Evolutionary conservation across 148 eudicot species (phyloP), one percentile per base, ranked within the genome.

Genomic region (Suaeda aralocaspica): DNA sequence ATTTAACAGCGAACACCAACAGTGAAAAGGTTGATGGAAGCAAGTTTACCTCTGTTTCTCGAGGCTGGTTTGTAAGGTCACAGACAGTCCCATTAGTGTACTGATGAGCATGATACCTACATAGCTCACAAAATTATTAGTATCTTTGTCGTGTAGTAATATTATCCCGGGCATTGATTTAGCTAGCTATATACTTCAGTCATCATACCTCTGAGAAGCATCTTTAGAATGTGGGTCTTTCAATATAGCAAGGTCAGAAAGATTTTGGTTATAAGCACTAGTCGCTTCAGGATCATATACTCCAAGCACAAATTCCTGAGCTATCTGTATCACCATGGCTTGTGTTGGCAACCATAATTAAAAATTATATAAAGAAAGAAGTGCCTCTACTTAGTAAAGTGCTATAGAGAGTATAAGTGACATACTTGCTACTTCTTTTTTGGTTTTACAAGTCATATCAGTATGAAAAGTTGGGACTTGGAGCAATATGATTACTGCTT

Each of bases 171-270:
- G 55, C 28, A 48, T 53, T 34, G 15, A 57, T 10, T 18, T n/a
- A 58, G 51, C 13, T 59, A 22, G 51, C 13, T 59, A 22, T 59
- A 24, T 24, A 22, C 22, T 59, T 44, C 19, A 28, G 51, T 59
- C 21, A 30, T 50, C 67, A 70, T 84, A 88, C 96, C 95, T 88
- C 78, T 84, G 95, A 67, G 96, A 90, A 60, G 96, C 95, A 82
- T 90, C 95, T 82, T 86, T 90, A 13, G 98, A 87, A 68, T 91
- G 96, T 66, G 96, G 95, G 83, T 90, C 92, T 81, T 93, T 93
- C 73, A 90, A 71, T 66, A 77, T 82, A 66, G 98, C 90, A 65
- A 84, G 69, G 58, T 87, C 95, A 30, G 95, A 87, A 33, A 73
- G 86, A 77, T 90, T 93, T 69, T 86, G 86, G 78, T 93, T 83